A percentile compares a stretch with the other conserved stretches of the same genome.
Conservation (phyloP, 306 rosid species). For the Quercus alba region DNA sequence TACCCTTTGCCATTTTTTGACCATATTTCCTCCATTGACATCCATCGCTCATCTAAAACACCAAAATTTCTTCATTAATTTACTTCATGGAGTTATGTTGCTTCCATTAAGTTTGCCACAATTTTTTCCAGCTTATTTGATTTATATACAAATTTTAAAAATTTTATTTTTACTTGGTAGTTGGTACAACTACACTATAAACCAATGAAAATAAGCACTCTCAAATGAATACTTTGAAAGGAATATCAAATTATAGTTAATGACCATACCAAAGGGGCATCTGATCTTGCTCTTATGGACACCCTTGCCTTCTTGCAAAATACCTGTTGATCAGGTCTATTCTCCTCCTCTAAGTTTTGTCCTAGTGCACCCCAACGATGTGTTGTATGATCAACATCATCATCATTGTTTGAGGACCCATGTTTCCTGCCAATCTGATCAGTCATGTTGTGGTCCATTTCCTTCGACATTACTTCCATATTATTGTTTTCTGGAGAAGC, state of each 20-base stretch:
- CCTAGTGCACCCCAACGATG: background rate
- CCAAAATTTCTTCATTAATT: background rate
- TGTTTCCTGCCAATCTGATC: slow-evolving; percentile 4
- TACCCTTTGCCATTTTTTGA: slow-evolving; percentile 42
- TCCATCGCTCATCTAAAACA: slow-evolving; percentile 39
- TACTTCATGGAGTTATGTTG: too few species aligned
- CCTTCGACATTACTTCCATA: background rate
- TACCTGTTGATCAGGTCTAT: background rate
- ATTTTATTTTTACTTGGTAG: too few species aligned
- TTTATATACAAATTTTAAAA: too few species aligned
- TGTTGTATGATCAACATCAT: background rate
- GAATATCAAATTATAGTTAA: background rate
- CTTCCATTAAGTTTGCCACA: too few species aligned
- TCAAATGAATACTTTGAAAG: background rate
- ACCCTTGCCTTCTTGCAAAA: slow-evolving; percentile 37
- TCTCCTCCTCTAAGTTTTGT: slow-evolving; percentile 10
- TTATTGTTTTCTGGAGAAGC: background rate
- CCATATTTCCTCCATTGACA: slow-evolving; percentile 56
- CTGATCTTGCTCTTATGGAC: slow-evolving; percentile 36
- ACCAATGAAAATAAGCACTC: background rate
- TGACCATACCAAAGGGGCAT: slow-evolving; percentile 29
- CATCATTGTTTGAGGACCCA: background rate
- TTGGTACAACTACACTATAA: background rate
- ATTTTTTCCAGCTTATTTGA: too few species aligned
- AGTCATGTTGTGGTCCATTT: background rate